Evolutionary conservation across 2,329 filamentous ascomycete species (phyloP), one percentile per base, ranked within the genome.

Genomic region (Diaporthe eres): DNA sequence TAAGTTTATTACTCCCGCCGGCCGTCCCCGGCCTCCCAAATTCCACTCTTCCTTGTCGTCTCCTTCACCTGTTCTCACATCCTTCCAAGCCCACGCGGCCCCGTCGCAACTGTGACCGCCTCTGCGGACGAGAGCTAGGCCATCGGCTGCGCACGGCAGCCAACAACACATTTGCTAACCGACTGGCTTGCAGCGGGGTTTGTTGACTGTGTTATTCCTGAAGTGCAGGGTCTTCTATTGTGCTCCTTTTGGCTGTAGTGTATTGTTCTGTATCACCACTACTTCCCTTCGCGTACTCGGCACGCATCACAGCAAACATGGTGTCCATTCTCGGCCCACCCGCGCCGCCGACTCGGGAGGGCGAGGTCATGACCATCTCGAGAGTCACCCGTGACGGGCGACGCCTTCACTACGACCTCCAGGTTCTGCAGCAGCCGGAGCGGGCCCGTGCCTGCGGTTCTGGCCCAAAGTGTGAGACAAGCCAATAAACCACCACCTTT

Each of bases 371-470:
- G 61, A 61, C 68, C 25, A 53, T 77, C 25, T 58, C 61, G n/a
- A 61, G 75, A 51, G 87, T 90, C 72, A 98, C 95, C 57, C 92
- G 92, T 80, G 92, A 94, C 80, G 94, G 94, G 77, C 92, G 94
- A 79, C 92, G 89, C 78, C 90, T 98, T 79, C 95, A 92, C 82
- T 98, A 98, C 85, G 89, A 90, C 78, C 88, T 98, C 84, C 92
- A 91, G 76, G 95, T 98, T 74, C 92, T 98, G 80, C 97, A 99
- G 85, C 95, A 98, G 84, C 97, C 97, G 28, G 94, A 98, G 86
- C 94, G 96, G 81, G 96, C 97, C 68, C 91, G 97, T 87, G 97
- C 97, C 74, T 99, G 97, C 84, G 97, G 97, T 81, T 96, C 95
- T 74, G 97, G 97, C 76, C 95, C 95, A 72, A 98, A 98, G 87